Percentiles rank a stretch among this genome's conserved stretches.
Evolutionary conservation across 106 monocot species (phyloP).

Genomic region (Triglochin maritima): DNA sequence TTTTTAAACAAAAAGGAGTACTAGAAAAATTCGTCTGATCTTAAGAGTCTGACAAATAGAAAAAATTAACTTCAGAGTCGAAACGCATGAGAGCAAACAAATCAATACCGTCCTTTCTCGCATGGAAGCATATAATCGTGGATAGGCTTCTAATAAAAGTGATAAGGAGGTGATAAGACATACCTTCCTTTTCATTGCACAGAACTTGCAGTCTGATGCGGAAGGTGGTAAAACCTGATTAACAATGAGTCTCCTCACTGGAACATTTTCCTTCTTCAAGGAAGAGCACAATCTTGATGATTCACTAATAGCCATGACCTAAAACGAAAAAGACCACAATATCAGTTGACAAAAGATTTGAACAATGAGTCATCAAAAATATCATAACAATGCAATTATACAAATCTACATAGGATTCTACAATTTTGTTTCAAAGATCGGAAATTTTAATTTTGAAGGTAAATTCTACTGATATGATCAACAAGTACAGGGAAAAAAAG

Average conservation of each 20-base stretch:
- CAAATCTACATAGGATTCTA: neutral
- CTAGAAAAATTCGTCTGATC: too few relatives aligned
- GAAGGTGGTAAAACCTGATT: slow-evolving; percentile 94
- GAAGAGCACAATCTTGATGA: slow-evolving; percentile 84
- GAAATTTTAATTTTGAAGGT: too few relatives aligned
- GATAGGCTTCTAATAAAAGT: too few relatives aligned
- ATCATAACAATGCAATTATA: neutral
- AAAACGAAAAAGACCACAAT: neutral
- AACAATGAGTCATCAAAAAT: neutral
- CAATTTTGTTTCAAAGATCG: too few relatives aligned
- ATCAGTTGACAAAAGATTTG: neutral
- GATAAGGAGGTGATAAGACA: neutral
- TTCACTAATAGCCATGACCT: slow-evolving; percentile 94
- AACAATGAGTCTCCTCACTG: slow-evolving; percentile 78
- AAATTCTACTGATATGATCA: too few relatives aligned
- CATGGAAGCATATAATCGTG: too few relatives aligned
- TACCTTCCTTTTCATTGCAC: slow-evolving; percentile 93
- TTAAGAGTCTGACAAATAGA: too few relatives aligned
- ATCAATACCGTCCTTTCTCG: too few relatives aligned
- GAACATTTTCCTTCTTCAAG: slow-evolving; percentile 85
- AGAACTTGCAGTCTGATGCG: slow-evolving; percentile 93
- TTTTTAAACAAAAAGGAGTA: too few relatives aligned
- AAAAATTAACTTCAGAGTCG: too few relatives aligned
- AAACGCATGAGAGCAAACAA: too few relatives aligned
- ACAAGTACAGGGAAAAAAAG: neutral